phyloP scores from a whole-genome alignment of 768 basidiomycete species.

The Russula sp. region DNA sequence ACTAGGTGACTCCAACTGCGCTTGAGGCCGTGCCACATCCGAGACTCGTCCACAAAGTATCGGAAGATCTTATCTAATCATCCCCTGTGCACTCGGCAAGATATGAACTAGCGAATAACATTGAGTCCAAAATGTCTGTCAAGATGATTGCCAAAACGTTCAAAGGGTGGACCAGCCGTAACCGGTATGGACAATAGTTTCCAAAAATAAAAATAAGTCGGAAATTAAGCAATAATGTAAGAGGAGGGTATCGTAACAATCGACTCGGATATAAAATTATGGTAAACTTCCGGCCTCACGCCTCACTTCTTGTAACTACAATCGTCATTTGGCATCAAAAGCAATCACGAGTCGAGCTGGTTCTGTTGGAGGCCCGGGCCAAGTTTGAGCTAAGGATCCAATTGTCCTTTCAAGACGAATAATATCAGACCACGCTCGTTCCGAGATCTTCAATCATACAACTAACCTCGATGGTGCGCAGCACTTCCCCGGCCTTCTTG shows the following conservation, averaged over 20 bases:
- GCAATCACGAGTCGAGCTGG: background rate
- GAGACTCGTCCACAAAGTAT: no score
- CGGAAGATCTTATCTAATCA: no score
- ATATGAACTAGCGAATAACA: no score
- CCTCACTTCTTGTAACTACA: background rate
- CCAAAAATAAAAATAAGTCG: no score
- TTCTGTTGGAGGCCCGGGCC: background rate
- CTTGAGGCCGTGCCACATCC: no score
- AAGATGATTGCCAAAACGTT: no score
- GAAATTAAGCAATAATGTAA: background rate
- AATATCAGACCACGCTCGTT: background rate
- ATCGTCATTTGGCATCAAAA: background rate
- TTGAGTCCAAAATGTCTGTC: no score
- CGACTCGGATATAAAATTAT: no score
- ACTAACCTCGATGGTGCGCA: background rate
- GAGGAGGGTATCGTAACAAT: background rate
- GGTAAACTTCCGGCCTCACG: background rate
- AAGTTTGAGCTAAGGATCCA: background rate
- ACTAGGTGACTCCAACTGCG: no score
- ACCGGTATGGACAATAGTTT: no score
- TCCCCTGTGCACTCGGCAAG: no score
- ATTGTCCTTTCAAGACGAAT: background rate
- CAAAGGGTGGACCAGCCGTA: no score
- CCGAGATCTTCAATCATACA: background rate
- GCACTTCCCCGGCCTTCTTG: background rate